A percentile compares a stretch with the other conserved stretches of the same genome.
Evolutionary conservation across 2,329 filamentous ascomycete genomes (phyloP).

Genomic region (Dactylellina leptospora): DNA sequence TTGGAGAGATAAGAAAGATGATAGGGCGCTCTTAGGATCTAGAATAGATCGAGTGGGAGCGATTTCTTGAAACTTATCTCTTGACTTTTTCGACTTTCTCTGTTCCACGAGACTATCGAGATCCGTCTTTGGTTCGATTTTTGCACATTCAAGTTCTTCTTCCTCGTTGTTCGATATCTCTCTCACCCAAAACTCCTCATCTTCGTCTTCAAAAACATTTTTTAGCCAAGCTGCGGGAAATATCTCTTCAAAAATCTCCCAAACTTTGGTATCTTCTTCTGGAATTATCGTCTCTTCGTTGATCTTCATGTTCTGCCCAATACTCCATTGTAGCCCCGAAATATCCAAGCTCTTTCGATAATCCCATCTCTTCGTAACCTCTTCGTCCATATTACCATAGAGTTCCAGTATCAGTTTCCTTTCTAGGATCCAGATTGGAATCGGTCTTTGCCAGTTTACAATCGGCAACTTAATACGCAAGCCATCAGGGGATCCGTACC

Average conservation of each 20-base stretch:
- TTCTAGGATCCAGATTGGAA: conserved; percentile 17
- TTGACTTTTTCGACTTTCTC: neutral
- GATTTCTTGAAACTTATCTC: neutral
- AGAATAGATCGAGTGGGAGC: neutral
- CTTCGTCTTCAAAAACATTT: conserved; percentile 31
- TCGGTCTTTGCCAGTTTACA: conserved; percentile 30
- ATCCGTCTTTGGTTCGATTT: conserved; percentile 45
- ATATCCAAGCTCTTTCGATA: conserved; percentile 51
- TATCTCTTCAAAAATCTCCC: neutral
- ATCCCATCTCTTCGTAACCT: conserved; percentile 33
- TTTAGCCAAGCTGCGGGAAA: conserved; percentile 4
- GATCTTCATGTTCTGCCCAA: neutral
- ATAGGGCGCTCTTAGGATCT: conserved; percentile 17
- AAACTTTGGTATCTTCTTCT: conserved; percentile 4
- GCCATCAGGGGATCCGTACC: neutral
- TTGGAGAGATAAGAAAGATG: conserved; percentile 34
- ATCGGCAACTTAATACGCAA: conserved; percentile 27
- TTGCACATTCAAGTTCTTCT: conserved; percentile 29
- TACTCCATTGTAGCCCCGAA: conserved; percentile 39
- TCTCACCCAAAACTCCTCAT: conserved; percentile 1
- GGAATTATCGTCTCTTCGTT: conserved; percentile 16
- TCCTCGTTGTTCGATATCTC: neutral
- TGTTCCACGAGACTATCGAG: conserved; percentile 39
- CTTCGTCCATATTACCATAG: neutral
- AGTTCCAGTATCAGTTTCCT: neutral